Evolutionary conservation across 805 yeast species (phyloP).

Genomic region (Barnettozyma populi): DNA sequence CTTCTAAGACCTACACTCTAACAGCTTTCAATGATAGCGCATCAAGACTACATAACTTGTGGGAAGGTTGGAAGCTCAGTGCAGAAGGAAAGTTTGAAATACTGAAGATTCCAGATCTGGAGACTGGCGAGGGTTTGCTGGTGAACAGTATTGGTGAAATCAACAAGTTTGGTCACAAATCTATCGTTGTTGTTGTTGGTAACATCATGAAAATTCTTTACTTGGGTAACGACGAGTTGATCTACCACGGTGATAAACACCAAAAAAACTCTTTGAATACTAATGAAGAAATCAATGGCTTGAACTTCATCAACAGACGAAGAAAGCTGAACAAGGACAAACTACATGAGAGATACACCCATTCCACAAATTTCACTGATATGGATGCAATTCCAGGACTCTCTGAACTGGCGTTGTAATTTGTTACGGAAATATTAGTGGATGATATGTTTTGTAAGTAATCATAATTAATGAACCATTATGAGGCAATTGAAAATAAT

Average conservation of each 20-base stretch:
- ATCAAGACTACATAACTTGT: conserved; percentile 38
- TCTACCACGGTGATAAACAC: conserved; percentile 51
- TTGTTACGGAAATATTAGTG: no score
- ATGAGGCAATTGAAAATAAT: no score
- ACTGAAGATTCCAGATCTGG: conserved; percentile 51
- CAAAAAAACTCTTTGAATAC: conserved; percentile 12
- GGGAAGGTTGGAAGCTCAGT: conserved; percentile 82
- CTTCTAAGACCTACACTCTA: conserved; percentile 1
- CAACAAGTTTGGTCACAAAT: conserved; percentile 68
- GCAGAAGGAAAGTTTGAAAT: conserved; percentile 57
- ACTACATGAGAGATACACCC: conserved; percentile 1
- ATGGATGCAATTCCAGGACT: conserved; percentile 19
- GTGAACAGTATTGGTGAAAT: conserved; percentile 57
- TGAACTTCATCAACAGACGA: conserved; percentile 46
- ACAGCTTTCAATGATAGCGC: conserved; percentile 16
- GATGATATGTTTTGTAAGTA: no score
- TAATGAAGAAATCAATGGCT: conserved; percentile 39
- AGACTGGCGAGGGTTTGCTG: conserved; percentile 37
- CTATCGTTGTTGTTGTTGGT: conserved; percentile 72
- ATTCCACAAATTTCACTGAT: conserved; percentile 21
- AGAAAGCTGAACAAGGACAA: conserved; percentile 24
- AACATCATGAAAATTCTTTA: conserved; percentile 66
- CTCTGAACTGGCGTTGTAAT: conserved; percentile 16
- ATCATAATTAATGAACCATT: neutral
- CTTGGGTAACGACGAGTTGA: conserved; percentile 68